Evolutionary conservation across 305 asterid species (phyloP).

Genomic region (Fraxinus ornus): DNA sequence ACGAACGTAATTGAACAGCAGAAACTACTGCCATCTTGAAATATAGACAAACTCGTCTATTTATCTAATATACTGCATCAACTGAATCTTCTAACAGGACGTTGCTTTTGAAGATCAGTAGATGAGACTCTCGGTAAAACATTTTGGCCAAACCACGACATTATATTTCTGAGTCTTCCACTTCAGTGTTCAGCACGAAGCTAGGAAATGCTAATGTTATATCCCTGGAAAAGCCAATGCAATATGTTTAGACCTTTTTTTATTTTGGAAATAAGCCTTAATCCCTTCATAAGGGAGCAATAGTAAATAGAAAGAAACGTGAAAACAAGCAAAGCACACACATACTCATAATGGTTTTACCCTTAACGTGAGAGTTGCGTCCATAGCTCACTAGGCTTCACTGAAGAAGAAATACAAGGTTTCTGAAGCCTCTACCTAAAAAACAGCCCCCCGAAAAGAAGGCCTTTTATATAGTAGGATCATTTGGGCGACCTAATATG

Average conservation of each 20-base stretch:
- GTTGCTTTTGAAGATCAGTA: neutral
- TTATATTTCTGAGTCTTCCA: slow-evolving; percentile 45
- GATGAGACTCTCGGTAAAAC: neutral
- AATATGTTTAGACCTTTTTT: neutral
- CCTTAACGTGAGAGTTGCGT: neutral
- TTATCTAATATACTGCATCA: neutral
- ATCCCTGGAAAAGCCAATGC: slow-evolving; percentile 45
- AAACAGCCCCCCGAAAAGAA: neutral
- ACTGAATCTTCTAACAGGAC: neutral
- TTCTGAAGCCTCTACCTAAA: neutral
- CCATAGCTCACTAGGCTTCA: neutral
- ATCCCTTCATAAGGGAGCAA: neutral
- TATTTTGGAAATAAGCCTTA: neutral
- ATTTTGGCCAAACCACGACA: neutral
- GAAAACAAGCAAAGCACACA: neutral
- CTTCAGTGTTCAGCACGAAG: slow-evolving; percentile 42
- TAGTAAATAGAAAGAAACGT: neutral
- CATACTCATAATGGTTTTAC: neutral
- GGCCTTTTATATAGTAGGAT: neutral
- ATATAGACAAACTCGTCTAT: neutral
- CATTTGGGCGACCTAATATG: neutral
- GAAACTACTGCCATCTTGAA: neutral
- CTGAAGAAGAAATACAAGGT: neutral
- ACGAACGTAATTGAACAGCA: neutral
- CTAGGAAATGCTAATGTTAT: slow-evolving; percentile 65